Percentiles rank a stretch among this genome's conserved stretches.
Evolutionary conservation across 2,329 filamentous ascomycete genomes (phyloP).

Genomic region (Trichoderma aggressivum): DNA sequence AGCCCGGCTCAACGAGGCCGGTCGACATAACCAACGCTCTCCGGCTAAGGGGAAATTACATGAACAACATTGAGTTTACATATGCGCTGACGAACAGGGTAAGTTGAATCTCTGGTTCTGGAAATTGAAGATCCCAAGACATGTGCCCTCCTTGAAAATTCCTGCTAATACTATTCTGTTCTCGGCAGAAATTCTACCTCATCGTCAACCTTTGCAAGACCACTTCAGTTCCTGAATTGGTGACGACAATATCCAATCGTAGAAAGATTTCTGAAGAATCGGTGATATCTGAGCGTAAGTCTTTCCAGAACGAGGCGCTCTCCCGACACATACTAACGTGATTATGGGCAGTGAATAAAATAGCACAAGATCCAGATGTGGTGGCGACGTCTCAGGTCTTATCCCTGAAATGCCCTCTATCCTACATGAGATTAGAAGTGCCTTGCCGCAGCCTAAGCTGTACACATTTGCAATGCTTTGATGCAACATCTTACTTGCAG

Average conservation of each 20-base stretch:
- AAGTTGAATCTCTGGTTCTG: neutral
- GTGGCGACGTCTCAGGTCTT: slow-evolving; percentile 83
- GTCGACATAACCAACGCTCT: slow-evolving; percentile 83
- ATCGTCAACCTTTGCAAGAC: slow-evolving; percentile 72
- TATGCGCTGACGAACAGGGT: slow-evolving; percentile 89
- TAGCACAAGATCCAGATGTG: slow-evolving; percentile 83
- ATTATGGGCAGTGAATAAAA: slow-evolving; percentile 62
- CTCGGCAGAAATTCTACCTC: slow-evolving; percentile 65
- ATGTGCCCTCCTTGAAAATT: neutral
- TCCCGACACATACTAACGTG: neutral
- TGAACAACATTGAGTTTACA: slow-evolving; percentile 78
- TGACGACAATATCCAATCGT: slow-evolving; percentile 60
- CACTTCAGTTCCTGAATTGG: slow-evolving; percentile 68
- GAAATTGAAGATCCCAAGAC: neutral
- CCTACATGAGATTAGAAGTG: slow-evolving; percentile 73
- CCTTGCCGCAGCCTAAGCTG: slow-evolving; percentile 79
- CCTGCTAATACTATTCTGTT: slow-evolving; percentile 21
- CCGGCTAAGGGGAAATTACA: slow-evolving; percentile 66
- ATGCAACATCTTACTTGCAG: slow-evolving; percentile 86
- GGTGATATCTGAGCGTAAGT: slow-evolving; percentile 80
- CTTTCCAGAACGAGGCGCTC: neutral
- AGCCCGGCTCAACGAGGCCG: slow-evolving; percentile 88
- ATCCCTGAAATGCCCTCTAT: slow-evolving; percentile 89
- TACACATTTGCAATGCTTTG: slow-evolving; percentile 91
- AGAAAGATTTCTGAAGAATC: slow-evolving; percentile 75